A percentile compares a stretch with the other conserved stretches of the same genome.
These are phyloP conservation scores for Carex myosuroides DNA, from an alignment of 176 grass and related monocot genomes.

Conservation along the genomic window DNA sequence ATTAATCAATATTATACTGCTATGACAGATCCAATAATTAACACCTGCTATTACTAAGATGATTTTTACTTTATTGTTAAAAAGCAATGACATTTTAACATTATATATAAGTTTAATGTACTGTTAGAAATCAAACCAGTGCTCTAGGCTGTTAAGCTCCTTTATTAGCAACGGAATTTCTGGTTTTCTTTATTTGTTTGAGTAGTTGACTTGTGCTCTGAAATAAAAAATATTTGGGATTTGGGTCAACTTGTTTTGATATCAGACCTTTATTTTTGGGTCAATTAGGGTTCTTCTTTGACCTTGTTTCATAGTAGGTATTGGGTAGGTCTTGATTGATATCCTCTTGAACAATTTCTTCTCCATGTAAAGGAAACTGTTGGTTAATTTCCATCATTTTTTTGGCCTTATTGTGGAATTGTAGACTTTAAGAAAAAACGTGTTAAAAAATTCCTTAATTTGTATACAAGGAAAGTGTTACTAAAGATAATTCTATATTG, in stretches of 20 bases:
- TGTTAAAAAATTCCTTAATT: background rate
- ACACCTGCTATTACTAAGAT: background rate
- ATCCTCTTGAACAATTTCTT: background rate
- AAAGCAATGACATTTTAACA: background rate
- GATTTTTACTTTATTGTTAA: background rate
- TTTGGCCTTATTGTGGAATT: background rate
- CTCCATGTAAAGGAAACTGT: conserved; percentile 1
- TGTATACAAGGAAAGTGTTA: background rate
- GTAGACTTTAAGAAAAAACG: background rate
- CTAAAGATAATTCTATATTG: background rate
- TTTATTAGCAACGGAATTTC: background rate
- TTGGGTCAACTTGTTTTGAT: background rate
- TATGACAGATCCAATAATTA: background rate
- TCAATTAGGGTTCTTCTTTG: background rate
- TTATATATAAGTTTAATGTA: background rate
- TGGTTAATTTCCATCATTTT: background rate
- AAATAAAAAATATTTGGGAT: background rate
- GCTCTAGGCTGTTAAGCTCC: background rate
- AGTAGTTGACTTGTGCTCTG: background rate
- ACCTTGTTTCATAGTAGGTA: background rate
- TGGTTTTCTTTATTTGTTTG: background rate
- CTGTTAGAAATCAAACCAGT: background rate
- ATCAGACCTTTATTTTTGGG: background rate
- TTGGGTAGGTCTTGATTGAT: background rate
- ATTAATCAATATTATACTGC: background rate